phyloP scores from a whole-genome alignment of 1,139 yeast genomes.

The Pichia kudriavzevii region DNA sequence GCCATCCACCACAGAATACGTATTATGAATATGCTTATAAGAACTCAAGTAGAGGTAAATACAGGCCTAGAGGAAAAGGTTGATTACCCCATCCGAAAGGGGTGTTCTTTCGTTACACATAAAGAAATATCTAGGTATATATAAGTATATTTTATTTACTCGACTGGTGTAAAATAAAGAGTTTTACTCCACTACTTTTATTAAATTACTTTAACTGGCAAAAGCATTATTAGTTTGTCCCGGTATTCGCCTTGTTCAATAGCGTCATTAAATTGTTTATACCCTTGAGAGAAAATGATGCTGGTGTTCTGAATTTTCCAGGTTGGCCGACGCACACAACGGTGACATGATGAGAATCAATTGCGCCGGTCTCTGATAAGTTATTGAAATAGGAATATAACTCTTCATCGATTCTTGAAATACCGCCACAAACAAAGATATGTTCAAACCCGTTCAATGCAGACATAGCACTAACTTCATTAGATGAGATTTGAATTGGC shows the following conservation, averaged over 20 bases:
- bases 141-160: no score
- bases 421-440: constrained; percentile 59
- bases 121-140: no score
- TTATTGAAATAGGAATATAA: constrained; percentile 54
- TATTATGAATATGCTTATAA: constrained; percentile 1
- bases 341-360: constrained; percentile 36
- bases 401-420: constrained; percentile 64
- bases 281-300: constrained; percentile 66
- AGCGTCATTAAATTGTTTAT: constrained; percentile 65
- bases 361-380: constrained; percentile 1
- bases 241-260: constrained; percentile 29
- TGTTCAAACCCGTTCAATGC: constrained; percentile 27
- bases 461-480: background rate
- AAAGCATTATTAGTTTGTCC: constrained; percentile 6
- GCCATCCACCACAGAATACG: background rate
- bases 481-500: constrained; percentile 4
- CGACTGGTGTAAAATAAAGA: no score
- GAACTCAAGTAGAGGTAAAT: constrained; percentile 1
- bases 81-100: background rate
- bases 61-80: constrained; percentile 5
- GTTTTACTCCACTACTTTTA: no score
- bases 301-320: constrained; percentile 30
- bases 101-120: background rate
- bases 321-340: constrained; percentile 64
- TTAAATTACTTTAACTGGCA: no score